Evolutionary conservation across 306 rosid species (phyloP).

Genomic region (Sindora glabra): DNA sequence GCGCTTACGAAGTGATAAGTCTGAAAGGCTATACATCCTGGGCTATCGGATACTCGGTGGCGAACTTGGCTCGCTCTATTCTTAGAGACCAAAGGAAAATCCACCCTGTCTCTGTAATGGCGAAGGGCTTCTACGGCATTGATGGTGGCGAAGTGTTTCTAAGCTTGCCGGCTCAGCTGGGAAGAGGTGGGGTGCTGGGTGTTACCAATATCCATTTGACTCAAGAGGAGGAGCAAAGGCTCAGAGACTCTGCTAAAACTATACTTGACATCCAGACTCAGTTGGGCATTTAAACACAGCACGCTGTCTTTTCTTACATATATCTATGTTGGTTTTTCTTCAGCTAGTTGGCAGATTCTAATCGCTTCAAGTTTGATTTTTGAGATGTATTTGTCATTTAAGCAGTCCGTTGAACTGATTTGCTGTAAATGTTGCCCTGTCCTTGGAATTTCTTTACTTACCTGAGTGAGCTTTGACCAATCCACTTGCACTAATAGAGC

Average conservation of each 20-base stretch:
- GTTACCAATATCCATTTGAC: conserved; percentile 70
- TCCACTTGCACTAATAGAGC: too few species aligned
- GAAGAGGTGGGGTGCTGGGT: conserved; percentile 71
- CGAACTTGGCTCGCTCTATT: conserved; percentile 49
- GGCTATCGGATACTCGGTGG: conserved; percentile 89
- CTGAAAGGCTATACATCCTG: conserved; percentile 93
- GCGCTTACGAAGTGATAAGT: conserved; percentile 78
- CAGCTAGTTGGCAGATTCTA: too few species aligned
- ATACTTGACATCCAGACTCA: conserved; percentile 54
- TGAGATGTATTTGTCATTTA: too few species aligned
- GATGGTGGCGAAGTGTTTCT: conserved; percentile 67
- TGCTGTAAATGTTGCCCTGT: too few species aligned
- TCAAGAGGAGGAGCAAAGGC: conserved; percentile 42
- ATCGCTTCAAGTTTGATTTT: too few species aligned
- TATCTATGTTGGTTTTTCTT: too few species aligned
- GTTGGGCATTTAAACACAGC: conserved; percentile 27
- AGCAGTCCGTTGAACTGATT: too few species aligned
- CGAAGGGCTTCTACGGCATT: conserved; percentile 62
- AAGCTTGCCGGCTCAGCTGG: conserved; percentile 80
- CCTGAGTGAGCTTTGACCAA: too few species aligned
- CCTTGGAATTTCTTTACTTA: too few species aligned
- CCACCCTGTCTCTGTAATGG: conserved; percentile 74
- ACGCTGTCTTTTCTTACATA: background rate
- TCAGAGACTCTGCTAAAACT: conserved; percentile 61
- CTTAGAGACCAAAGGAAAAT: conserved; percentile 75